These are phyloP conservation scores for Wilcoxina mikolae DNA, from an alignment of 495 filamentous ascomycete genomes.

Conservation along the genomic window DNA sequence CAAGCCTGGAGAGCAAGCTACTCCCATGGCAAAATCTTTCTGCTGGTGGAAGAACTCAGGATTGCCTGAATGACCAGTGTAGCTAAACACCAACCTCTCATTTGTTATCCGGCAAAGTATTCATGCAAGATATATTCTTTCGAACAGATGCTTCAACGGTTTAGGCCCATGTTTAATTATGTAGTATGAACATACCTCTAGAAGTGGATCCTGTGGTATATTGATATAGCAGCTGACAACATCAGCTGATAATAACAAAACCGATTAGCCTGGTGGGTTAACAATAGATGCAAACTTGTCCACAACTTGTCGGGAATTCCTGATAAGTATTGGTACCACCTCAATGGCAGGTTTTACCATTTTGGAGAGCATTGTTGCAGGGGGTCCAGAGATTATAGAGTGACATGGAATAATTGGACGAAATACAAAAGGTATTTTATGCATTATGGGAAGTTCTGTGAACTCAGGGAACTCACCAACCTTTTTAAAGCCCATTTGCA, in stretches of 20 bases:
- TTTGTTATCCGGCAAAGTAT: neutral
- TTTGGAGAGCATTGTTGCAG: neutral
- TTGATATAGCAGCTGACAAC: neutral
- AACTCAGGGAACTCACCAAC: too few species aligned
- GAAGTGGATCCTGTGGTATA: neutral
- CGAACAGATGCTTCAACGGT: too few species aligned
- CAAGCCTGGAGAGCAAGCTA: neutral
- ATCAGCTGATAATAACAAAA: neutral
- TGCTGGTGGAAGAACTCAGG: neutral
- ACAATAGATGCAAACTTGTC: neutral
- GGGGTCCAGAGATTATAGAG: neutral
- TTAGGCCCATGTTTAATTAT: neutral
- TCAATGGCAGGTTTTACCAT: neutral
- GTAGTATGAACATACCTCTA: neutral
- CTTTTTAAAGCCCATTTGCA: too few species aligned
- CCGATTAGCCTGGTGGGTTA: neutral
- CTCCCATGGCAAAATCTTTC: neutral
- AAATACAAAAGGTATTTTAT: neutral
- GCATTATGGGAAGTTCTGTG: too few species aligned
- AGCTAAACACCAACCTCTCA: neutral
- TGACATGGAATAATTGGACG: neutral
- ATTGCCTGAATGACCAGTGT: neutral
- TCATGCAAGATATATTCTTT: neutral
- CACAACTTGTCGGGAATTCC: neutral
- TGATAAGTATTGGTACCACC: neutral